Conservation (phyloP, 495 filamentous ascomycete genomes). For the Rostrohypoxylon terebratum region DNA sequence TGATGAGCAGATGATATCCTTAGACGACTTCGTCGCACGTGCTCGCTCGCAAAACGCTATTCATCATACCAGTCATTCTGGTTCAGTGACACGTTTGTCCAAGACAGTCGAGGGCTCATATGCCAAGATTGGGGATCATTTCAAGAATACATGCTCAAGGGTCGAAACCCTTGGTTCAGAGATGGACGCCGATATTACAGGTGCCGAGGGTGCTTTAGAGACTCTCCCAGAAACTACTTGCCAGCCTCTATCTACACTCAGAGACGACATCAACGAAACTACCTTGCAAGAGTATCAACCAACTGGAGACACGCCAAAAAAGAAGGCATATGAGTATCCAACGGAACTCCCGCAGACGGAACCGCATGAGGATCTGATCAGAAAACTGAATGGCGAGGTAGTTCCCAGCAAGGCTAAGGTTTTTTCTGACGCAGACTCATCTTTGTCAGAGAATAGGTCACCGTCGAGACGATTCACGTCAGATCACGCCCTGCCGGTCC, state of each 20-base stretch:
- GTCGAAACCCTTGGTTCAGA: slow-evolving; percentile 73
- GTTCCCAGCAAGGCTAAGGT: slow-evolving; percentile 52
- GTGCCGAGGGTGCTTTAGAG: slow-evolving; percentile 66
- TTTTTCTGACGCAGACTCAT: slow-evolving; percentile 52
- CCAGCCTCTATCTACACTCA: slow-evolving; percentile 75
- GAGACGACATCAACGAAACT: slow-evolving; percentile 69
- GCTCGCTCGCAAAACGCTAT: slow-evolving; percentile 83
- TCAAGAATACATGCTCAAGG: slow-evolving; percentile 70
- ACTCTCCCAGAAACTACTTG: slow-evolving; percentile 71
- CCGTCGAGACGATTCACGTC: slow-evolving; percentile 44
- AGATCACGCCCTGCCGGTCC: slow-evolving; percentile 26
- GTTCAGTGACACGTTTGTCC: slow-evolving; percentile 70
- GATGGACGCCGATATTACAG: slow-evolving; percentile 64
- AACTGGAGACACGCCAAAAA: slow-evolving; percentile 88
- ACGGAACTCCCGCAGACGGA: slow-evolving; percentile 80
- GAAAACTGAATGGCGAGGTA: slow-evolving; percentile 62
- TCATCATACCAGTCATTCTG: slow-evolving; percentile 74
- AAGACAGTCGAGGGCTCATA: slow-evolving; percentile 76
- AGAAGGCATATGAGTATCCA: slow-evolving; percentile 79
- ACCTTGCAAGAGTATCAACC: slow-evolving; percentile 79
- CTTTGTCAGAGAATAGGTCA: slow-evolving; percentile 38
- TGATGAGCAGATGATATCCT: slow-evolving; percentile 83
- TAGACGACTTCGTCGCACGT: slow-evolving; percentile 90
- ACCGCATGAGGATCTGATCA: slow-evolving; percentile 73
- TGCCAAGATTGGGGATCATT: slow-evolving; percentile 71